phyloP scores from a whole-genome alignment of 2,329 filamentous ascomycete genomes.

The Colletotrichum filicis region DNA sequence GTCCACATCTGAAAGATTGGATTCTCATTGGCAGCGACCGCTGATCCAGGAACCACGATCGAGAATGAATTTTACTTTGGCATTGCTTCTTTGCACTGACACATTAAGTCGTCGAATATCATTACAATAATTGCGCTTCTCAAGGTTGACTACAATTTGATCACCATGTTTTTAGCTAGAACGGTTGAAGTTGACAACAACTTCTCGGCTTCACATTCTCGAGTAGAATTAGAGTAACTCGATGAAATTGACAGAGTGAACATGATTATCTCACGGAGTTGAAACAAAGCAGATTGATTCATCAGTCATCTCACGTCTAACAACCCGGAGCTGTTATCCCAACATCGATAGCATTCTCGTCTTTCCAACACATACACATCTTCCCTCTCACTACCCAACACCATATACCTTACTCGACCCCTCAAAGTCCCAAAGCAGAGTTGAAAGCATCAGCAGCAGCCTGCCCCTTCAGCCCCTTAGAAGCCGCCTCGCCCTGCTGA shows the following conservation, averaged over 20 bases:
- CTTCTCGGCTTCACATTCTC: background rate
- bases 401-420: background rate
- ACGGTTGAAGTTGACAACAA: too few species aligned
- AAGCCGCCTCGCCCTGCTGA: slow-evolving; percentile 35
- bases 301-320: background rate
- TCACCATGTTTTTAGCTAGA: background rate
- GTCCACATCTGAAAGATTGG: slow-evolving; percentile 16
- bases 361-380: background rate
- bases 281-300: background rate
- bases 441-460: slow-evolving; percentile 42
- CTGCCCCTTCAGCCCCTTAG: slow-evolving; percentile 38
- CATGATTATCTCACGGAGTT: too few species aligned
- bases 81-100: background rate
- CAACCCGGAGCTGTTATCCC: background rate
- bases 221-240: too few species aligned
- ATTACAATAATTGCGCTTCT: too few species aligned
- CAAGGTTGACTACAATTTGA: background rate
- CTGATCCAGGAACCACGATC: background rate
- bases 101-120: fast-evolving
- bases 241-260: fast-evolving
- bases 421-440: slow-evolving; percentile 28
- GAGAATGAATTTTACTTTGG: background rate
- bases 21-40: slow-evolving; percentile 9
- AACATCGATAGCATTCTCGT: background rate
- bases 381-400: background rate